Percentiles rank a stretch among this genome's conserved stretches.
These are phyloP conservation scores for Persicaria tinctoria DNA, from an alignment of 148 eudicot genomes.

Conservation along the genomic window DNA sequence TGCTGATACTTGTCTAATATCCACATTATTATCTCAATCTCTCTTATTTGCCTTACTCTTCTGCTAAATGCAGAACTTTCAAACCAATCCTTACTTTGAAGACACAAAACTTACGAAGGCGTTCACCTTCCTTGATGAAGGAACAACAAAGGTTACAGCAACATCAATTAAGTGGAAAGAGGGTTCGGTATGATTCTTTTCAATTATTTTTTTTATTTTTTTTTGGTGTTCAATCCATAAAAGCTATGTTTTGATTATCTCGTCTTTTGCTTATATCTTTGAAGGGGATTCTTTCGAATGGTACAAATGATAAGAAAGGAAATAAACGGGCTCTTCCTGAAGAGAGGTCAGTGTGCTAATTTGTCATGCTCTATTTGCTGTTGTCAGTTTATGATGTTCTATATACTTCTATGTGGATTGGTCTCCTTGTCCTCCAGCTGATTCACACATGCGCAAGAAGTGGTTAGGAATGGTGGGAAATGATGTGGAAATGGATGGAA, in stretches of 20 bases:
- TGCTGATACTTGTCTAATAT: slow-evolving; percentile 6
- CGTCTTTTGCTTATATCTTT: slow-evolving; percentile 10
- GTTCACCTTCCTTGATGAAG: slow-evolving; percentile 84
- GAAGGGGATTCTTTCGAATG: slow-evolving; percentile 62
- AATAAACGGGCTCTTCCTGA: slow-evolving; percentile 72
- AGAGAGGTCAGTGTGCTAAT: slow-evolving; percentile 51
- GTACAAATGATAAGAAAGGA: slow-evolving; percentile 71
- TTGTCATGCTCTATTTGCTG: background rate
- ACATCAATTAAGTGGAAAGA: slow-evolving; percentile 93
- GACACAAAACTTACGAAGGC: slow-evolving; percentile 74
- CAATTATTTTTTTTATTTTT: background rate
- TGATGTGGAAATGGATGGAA: too few species aligned
- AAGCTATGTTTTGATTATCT: slow-evolving; percentile 1
- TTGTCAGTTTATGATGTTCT: background rate
- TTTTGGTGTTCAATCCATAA: background rate
- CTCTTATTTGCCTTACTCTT: background rate
- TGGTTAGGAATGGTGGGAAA: too few species aligned
- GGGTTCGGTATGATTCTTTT: slow-evolving; percentile 56
- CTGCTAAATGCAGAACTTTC: slow-evolving; percentile 51
- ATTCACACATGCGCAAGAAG: too few species aligned
- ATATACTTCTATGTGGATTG: background rate
- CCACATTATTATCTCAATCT: background rate
- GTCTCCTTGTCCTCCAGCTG: background rate
- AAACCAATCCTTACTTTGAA: slow-evolving; percentile 80
- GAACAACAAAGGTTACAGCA: slow-evolving; percentile 69